phyloP scores from a whole-genome alignment of 2,329 filamentous ascomycete species.

The Ceratocystis colombiana region DNA sequence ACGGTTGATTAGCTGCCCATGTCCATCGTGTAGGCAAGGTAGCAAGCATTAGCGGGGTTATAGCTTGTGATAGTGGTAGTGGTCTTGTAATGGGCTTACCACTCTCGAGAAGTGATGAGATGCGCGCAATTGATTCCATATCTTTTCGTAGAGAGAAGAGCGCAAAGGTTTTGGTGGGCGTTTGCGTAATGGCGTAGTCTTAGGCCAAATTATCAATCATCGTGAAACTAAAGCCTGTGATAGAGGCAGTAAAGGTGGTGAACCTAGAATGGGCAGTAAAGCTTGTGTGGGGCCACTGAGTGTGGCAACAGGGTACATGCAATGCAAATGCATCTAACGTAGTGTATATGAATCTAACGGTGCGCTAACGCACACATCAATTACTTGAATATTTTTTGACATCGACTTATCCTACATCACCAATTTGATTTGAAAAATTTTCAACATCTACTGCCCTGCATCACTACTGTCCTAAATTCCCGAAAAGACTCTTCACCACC shows the following conservation, averaged over 20 bases:
- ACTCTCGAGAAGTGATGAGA: slow-evolving; percentile 89
- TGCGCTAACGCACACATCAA: too few species aligned
- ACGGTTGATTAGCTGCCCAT: slow-evolving; percentile 10
- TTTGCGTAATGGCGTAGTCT: too few species aligned
- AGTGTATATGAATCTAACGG: too few species aligned
- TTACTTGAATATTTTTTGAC: too few species aligned
- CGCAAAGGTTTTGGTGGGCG: not conserved
- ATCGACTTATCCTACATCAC: too few species aligned
- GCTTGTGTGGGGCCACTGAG: slow-evolving; percentile 8
- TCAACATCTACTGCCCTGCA: too few species aligned
- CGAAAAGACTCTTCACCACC: too few species aligned
- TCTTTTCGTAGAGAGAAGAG: not conserved
- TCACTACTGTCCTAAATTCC: too few species aligned
- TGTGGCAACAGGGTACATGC: not conserved
- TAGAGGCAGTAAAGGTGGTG: slow-evolving; percentile 5
- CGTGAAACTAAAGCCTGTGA: not conserved
- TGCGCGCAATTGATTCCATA: slow-evolving; percentile 95
- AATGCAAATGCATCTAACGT: too few species aligned
- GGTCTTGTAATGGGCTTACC: slow-evolving; percentile 45
- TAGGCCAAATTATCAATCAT: too few species aligned
- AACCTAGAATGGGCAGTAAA: slow-evolving; percentile 5
- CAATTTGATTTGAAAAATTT: too few species aligned
- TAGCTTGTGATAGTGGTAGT: not conserved
- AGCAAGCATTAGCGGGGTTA: not conserved
- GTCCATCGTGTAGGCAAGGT: slow-evolving; percentile 12